Base-by-base conservation (phyloP, 2,329 filamentous ascomycete species). In the Massarina eburnea region DNA sequence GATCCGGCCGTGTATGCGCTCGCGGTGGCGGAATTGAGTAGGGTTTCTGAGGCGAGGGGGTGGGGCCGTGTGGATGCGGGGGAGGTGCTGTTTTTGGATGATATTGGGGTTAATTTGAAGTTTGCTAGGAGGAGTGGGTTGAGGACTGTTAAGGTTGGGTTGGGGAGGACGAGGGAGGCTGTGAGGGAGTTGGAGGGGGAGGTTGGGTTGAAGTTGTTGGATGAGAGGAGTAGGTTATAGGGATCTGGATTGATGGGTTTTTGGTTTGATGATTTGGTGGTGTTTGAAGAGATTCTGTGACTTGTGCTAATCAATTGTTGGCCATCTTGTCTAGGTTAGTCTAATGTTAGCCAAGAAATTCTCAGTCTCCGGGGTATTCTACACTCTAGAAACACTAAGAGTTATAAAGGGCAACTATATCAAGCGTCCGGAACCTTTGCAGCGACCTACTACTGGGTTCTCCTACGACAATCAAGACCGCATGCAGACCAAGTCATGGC, bases 51-150 rank as follows among this genome's bases (percentile, higher is more conserved):
- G 61, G 69, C 74, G 19, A 82, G 82, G 67, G 73, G 76, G 3
- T 69, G 67, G 14, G 70, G 73, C 5, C 74, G 78, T 0, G 75
- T 95, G 8, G 68, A 73, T 45, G 73, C 86, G 0, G 73, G 74
- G 1, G 89, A 96, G 44, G 76, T 96, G 35, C 72, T 95, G 4
- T 99, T 99, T 66, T 72, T 96, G 39, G 94, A 96, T 67, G 91
- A 96, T 60, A 96, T 99, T 67, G 94, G 94, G 1, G 85, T 91
- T 71, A 99, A 99, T 67, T 70, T 97, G 46, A 94, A 91, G 75
- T 85, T 80, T 35, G 94, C 84, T 1, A 88, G 79, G 70, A 79
- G 78, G 39, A 74, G 84, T 18, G 92, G 92, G 0, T 85, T 97
- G 68, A 73, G 79, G 45, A 97, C 92, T 0, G 80, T 97, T 54